Evolutionary conservation across 192 early-diverging fungal genomes (phyloP).

Genomic region (Backusella tuberculispora): DNA sequence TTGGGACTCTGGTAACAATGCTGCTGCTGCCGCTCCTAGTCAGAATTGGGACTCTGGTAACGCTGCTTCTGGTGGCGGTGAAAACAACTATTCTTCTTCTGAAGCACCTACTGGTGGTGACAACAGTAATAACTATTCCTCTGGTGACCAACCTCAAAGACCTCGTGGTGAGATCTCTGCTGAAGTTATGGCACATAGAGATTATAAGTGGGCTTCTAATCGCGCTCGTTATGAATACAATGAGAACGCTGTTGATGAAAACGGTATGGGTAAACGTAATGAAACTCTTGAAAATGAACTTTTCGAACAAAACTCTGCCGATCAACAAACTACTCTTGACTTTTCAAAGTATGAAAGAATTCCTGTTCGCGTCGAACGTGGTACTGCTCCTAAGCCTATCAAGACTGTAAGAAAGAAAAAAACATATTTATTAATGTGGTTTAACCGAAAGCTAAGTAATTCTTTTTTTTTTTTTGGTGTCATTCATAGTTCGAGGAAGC

Average conservation of each 20-base stretch:
- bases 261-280: conserved; percentile 63
- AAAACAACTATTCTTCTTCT: background rate
- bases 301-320: conserved; percentile 54
- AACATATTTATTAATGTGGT: conserved; percentile 1
- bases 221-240: conserved; percentile 59
- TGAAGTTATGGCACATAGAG: conserved; percentile 8
- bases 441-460: background rate
- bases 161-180: conserved; percentile 17
- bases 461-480: background rate
- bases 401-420: conserved; percentile 32
- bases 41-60: background rate
- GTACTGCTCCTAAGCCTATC: conserved; percentile 57
- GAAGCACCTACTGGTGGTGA: background rate
- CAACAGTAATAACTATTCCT: background rate
- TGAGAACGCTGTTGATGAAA: conserved; percentile 48
- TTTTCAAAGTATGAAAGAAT: conserved; percentile 80
- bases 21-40: background rate
- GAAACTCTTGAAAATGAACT: conserved; percentile 67
- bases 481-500: conserved; percentile 66
- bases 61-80: background rate
- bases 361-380: conserved; percentile 68
- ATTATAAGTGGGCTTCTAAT: conserved; percentile 54
- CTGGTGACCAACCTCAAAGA: background rate
- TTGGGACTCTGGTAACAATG: background rate
- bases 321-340: conserved; percentile 75